Base-by-base conservation (phyloP, 1,284 basidiomycete species). In the Xerocomus nothofagi region DNA sequence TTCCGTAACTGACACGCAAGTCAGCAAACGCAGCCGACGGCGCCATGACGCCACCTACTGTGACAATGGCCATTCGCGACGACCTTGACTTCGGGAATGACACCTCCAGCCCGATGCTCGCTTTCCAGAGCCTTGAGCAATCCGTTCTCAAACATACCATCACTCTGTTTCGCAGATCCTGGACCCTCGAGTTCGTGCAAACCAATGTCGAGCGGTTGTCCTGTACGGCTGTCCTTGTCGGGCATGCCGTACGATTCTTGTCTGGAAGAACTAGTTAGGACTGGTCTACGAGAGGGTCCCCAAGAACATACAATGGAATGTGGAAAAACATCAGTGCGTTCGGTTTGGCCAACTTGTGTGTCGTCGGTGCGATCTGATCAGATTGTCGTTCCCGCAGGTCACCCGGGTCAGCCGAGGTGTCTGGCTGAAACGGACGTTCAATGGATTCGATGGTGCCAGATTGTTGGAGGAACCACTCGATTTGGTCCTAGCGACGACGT, bases 281-380 rank as follows among this genome's bases (percentile, higher is more conserved):
- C 11, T 26, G 12, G 18, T 37, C 8, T n/a, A 58, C 51, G 12
- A 53, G 49, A 1, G 47, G 43, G 21, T 27, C 33, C 34, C 39
- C 17, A 12, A 81, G 12, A 5, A 81, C 89, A n/a, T 68, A 91
- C 76, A 96, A 63, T 37, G 93, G 93, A 46, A 97, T 96, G 61
- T 97, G 93, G 82, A 95, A 96, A 73, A 94, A 96, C 86, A 93
- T 90, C 58, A 95, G 69, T 0, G 91, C 93, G 61, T 95, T 95
- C 2, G 93, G 93, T 68, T 93, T 95, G 4, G 88, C 90, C 1
- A 94, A 74, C 46, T 77, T 80, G 38, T 70, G 74, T 0, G 67
- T 73, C 23, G 70, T 68, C 1, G 85, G 80, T 2, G 79, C 72
- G 31, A 86, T 59, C 62, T 88, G 84, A 36, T 75, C 76, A 9